A percentile compares a stretch with the other conserved stretches of the same genome.
Conservation (phyloP, 2,329 filamentous ascomycete genomes). For the Talaromyces pinophilus region DNA sequence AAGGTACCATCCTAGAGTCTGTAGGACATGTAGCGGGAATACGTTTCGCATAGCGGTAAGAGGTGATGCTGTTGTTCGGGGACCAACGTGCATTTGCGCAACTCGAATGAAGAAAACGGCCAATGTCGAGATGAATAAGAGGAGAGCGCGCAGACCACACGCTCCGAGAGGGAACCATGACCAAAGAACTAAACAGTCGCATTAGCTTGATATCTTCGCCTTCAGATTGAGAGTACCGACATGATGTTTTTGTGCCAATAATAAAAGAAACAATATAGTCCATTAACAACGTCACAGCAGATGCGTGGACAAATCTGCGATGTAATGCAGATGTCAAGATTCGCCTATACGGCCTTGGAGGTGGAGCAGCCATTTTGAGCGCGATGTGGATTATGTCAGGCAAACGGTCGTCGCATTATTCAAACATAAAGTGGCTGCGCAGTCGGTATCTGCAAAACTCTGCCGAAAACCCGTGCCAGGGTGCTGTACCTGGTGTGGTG, state of each 20-base stretch:
- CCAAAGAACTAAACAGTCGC: slow-evolving; percentile 66
- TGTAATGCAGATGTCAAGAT: slow-evolving; percentile 88
- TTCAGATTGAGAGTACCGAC: slow-evolving; percentile 51
- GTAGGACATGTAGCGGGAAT: slow-evolving; percentile 61
- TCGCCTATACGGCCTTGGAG: slow-evolving; percentile 69
- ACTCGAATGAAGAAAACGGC: slow-evolving; percentile 83
- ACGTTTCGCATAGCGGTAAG: slow-evolving; percentile 64
- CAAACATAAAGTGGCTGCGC: neutral
- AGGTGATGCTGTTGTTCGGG: slow-evolving; percentile 69
- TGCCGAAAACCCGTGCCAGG: neutral
- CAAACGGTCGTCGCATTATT: slow-evolving; percentile 19
- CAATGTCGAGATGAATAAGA: slow-evolving; percentile 75
- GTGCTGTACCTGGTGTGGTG: neutral
- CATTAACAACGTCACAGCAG: slow-evolving; percentile 66
- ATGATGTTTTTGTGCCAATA: slow-evolving; percentile 68
- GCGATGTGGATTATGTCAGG: slow-evolving; percentile 9
- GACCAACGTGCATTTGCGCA: slow-evolving; percentile 74
- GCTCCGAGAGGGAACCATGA: slow-evolving; percentile 79
- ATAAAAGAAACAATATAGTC: slow-evolving; percentile 73
- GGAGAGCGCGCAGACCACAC: slow-evolving; percentile 70
- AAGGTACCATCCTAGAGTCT: slow-evolving; percentile 74
- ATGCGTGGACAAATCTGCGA: slow-evolving; percentile 78
- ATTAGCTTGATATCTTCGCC: slow-evolving; percentile 6
- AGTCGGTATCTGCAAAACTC: neutral
- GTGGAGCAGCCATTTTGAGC: slow-evolving; percentile 39